Percentiles rank a stretch among this genome's conserved stretches.
Conservation (phyloP, 2,329 filamentous ascomycete genomes). For the Hypoxylon sp. region DNA sequence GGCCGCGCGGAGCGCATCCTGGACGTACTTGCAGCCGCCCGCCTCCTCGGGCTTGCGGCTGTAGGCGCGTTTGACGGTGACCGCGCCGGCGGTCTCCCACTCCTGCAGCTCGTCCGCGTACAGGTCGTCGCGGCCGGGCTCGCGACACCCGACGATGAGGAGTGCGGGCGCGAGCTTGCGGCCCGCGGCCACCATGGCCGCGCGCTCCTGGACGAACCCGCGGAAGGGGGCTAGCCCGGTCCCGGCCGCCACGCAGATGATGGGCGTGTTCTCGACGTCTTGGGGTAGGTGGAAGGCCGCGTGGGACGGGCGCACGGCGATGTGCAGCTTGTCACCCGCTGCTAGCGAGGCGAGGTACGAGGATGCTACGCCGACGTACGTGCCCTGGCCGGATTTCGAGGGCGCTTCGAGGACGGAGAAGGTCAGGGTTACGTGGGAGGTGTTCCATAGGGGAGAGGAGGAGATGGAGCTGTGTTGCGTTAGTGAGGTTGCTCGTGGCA, state of each 20-base stretch:
- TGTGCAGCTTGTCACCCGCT: conserved; percentile 52
- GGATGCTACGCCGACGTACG: conserved; percentile 67
- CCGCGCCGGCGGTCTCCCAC: conserved; percentile 69
- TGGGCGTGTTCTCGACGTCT: conserved; percentile 55
- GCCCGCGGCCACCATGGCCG: conserved; percentile 58
- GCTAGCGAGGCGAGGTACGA: conserved; percentile 64
- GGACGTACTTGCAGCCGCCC: conserved; percentile 58
- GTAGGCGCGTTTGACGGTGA: conserved; percentile 69
- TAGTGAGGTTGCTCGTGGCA: conserved; percentile 11
- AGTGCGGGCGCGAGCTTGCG: conserved; percentile 65
- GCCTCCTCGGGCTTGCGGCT: conserved; percentile 54
- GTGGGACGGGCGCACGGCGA: conserved; percentile 50
- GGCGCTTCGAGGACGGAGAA: conserved; percentile 71
- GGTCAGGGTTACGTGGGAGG: conserved; percentile 68
- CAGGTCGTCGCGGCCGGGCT: conserved; percentile 63
- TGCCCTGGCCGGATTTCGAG: conserved; percentile 58
- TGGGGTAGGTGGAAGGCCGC: conserved; percentile 59
- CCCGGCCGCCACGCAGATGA: conserved; percentile 62
- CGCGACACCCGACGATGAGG: conserved; percentile 72
- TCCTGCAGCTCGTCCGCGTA: conserved; percentile 65
- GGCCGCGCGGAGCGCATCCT: conserved; percentile 53
- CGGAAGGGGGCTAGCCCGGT: conserved; percentile 70
- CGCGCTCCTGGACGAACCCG: conserved; percentile 70
- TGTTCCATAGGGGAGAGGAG: conserved; percentile 71
- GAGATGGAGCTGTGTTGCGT: conserved; percentile 67